phyloP scores from a whole-genome alignment of 106 monocot genomes.

The Acorus calamus region DNA sequence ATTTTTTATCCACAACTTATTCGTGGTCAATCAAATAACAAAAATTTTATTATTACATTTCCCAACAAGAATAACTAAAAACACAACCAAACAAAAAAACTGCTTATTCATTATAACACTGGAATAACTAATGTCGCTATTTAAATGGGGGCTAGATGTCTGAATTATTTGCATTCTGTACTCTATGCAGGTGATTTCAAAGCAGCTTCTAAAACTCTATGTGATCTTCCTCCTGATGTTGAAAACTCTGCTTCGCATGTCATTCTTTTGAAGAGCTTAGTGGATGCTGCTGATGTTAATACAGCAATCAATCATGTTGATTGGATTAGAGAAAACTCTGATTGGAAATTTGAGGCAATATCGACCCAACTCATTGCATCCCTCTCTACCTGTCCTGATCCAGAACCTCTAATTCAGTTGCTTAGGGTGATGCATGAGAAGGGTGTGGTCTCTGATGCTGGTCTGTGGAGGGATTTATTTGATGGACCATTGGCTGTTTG shows the following conservation, averaged over 20 bases:
- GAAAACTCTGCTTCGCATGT: slow-evolving; percentile 41
- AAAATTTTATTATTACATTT: too few species aligned
- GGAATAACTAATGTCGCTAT: too few species aligned
- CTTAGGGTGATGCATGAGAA: slow-evolving; percentile 26
- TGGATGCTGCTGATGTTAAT: slow-evolving; percentile 41
- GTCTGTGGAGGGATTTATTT: slow-evolving; percentile 35
- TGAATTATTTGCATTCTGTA: not conserved
- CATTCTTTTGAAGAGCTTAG: slow-evolving; percentile 49
- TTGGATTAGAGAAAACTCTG: slow-evolving; percentile 33
- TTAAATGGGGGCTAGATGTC: too few species aligned
- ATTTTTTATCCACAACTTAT: too few species aligned
- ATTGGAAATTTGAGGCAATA: slow-evolving; percentile 25
- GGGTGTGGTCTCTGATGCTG: slow-evolving; percentile 21
- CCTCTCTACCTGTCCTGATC: slow-evolving; percentile 59
- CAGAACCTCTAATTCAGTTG: slow-evolving; percentile 42
- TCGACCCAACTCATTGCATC: too few species aligned
- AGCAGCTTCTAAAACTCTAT: slow-evolving; percentile 32
- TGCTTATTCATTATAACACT: too few species aligned
- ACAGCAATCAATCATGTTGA: too few species aligned
- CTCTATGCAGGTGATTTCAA: slow-evolving; percentile 37
- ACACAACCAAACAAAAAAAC: too few species aligned
- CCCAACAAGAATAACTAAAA: too few species aligned
- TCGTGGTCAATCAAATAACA: too few species aligned
- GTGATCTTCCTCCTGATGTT: slow-evolving; percentile 18
- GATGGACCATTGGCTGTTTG: slow-evolving; percentile 1